A percentile compares a stretch with the other conserved stretches of the same genome.
These are phyloP conservation scores for Phytophthora melonis DNA, from an alignment of 352 stramenopile genomes.

Conservation along the genomic window DNA sequence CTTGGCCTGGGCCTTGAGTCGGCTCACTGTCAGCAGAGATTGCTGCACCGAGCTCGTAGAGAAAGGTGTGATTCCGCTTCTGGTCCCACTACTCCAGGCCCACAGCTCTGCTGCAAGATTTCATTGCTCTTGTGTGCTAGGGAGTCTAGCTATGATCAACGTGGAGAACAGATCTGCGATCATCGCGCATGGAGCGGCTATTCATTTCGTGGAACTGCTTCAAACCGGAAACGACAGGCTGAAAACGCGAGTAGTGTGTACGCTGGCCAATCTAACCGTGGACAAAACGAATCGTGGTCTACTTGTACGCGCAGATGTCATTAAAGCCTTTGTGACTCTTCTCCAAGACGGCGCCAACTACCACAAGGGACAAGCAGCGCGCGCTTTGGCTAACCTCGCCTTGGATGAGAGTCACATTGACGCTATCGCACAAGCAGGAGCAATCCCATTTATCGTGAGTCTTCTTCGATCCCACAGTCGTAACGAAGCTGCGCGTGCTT, in stretches of 20 bases:
- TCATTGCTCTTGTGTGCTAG: not conserved
- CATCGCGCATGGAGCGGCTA: not conserved
- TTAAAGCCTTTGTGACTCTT: not conserved
- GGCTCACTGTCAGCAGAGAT: not conserved
- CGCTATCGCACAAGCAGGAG: not conserved
- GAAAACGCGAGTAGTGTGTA: not conserved
- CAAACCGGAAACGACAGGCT: not conserved
- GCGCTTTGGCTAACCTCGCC: not conserved
- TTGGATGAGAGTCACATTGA: conserved; percentile 1
- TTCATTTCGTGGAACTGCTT: not conserved
- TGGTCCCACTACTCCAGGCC: not conserved
- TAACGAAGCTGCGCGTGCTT: not conserved
- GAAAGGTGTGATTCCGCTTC: not conserved
- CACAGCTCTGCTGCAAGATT: not conserved
- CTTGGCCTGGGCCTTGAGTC: not conserved
- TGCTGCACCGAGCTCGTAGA: not conserved
- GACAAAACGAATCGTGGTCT: not conserved
- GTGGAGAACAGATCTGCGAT: not conserved
- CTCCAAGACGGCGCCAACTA: not conserved
- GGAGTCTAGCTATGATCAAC: not conserved
- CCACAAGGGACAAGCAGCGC: not conserved
- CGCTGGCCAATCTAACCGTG: not conserved
- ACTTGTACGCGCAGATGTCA: not conserved
- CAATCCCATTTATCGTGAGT: not conserved
- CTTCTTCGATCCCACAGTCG: not conserved